These are phyloP conservation scores for Paraphaeosphaeria minitans DNA, from an alignment of 2,329 filamentous ascomycete genomes.

Conservation along the genomic window DNA sequence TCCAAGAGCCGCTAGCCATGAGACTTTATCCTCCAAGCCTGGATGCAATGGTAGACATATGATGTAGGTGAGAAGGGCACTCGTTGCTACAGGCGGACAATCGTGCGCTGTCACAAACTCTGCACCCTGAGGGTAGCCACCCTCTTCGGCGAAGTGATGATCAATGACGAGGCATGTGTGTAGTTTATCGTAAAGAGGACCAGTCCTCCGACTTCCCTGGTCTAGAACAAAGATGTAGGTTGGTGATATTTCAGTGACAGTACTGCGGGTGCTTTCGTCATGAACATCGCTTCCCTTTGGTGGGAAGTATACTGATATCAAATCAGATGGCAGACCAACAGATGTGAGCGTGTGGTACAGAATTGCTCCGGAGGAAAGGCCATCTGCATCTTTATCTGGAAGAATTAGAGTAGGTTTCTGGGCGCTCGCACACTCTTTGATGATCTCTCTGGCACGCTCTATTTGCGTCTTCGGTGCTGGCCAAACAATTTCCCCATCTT, in stretches of 20 bases:
- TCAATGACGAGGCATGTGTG: slow-evolving; percentile 66
- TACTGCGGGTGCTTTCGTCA: slow-evolving; percentile 56
- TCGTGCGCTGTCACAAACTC: slow-evolving; percentile 66
- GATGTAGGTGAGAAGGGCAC: slow-evolving; percentile 66
- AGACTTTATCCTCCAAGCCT: slow-evolving; percentile 56
- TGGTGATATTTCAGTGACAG: slow-evolving; percentile 58
- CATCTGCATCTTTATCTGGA: slow-evolving; percentile 73
- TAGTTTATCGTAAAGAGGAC: slow-evolving; percentile 57
- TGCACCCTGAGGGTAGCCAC: slow-evolving; percentile 62
- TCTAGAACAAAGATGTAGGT: slow-evolving; percentile 68
- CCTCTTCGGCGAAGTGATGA: slow-evolving; percentile 63
- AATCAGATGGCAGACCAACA: slow-evolving; percentile 59
- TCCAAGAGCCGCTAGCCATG: slow-evolving; percentile 68
- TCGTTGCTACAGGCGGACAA: slow-evolving; percentile 69
- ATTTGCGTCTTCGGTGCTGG: slow-evolving; percentile 64
- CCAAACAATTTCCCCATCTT: slow-evolving; percentile 60
- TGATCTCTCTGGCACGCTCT: slow-evolving; percentile 59
- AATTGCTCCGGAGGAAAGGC: slow-evolving; percentile 67
- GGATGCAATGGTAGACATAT: slow-evolving; percentile 64
- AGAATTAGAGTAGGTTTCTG: slow-evolving; percentile 63
- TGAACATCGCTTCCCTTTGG: slow-evolving; percentile 66
- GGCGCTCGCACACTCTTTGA: slow-evolving; percentile 61
- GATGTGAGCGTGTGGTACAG: slow-evolving; percentile 63
- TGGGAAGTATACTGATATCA: slow-evolving; percentile 64
- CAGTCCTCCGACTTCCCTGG: slow-evolving; percentile 64